Evolutionary conservation across 768 basidiomycete species (phyloP).

Genomic region (Collybia mongolica): DNA sequence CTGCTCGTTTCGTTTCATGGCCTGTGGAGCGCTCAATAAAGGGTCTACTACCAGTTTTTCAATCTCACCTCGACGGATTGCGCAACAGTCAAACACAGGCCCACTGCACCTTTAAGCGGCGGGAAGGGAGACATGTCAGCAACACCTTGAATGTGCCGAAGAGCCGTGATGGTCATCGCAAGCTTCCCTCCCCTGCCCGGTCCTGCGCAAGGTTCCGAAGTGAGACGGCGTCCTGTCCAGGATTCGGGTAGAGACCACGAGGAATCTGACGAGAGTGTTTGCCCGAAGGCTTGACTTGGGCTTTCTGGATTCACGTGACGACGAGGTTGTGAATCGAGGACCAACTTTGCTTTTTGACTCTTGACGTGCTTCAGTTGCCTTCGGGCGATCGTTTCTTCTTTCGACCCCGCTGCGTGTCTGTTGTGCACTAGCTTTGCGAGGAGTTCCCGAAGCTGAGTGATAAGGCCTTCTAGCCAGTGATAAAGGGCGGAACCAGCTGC

Average conservation of each 20-base stretch:
- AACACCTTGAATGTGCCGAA: not conserved
- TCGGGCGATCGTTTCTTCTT: not conserved
- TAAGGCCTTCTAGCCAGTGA: slow-evolving; percentile 1
- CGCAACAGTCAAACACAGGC: not conserved
- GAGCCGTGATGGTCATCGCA: not conserved
- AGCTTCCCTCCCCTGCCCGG: not conserved
- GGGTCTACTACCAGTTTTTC: not conserved
- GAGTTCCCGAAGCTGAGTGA: slow-evolving; percentile 1
- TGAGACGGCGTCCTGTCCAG: too few species aligned
- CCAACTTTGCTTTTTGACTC: not conserved
- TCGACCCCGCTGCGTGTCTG: not conserved
- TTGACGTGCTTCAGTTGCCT: not conserved
- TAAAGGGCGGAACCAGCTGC: not conserved
- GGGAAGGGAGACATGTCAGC: not conserved
- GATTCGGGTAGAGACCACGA: too few species aligned
- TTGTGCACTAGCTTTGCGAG: not conserved
- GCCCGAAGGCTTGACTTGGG: not conserved
- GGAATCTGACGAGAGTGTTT: too few species aligned
- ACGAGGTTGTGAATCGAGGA: too few species aligned
- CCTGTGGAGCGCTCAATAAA: not conserved
- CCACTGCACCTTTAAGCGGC: slow-evolving; percentile 1
- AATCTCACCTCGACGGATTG: slow-evolving; percentile 3
- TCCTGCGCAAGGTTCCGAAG: too few species aligned
- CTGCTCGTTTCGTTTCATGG: slow-evolving; percentile 3
- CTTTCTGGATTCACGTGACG: not conserved